Conservation (phyloP, 495 filamentous ascomycete genomes). For the Apodospora peruviana region DNA sequence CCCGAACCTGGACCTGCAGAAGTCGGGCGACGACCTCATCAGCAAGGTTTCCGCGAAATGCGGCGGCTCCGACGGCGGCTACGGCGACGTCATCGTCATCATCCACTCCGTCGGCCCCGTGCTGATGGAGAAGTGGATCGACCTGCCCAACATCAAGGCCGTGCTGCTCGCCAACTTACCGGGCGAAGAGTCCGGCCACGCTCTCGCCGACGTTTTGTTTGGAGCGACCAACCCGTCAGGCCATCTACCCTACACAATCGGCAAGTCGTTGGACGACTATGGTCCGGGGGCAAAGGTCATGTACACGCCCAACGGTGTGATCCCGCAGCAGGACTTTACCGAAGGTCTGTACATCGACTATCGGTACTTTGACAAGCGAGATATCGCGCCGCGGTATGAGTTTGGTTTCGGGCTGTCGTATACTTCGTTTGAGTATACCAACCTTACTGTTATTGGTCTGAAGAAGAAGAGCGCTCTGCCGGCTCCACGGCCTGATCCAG, state of each 20-base stretch:
- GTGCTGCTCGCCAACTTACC: conserved; percentile 85
- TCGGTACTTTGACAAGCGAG: conserved; percentile 75
- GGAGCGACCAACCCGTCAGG: conserved; percentile 83
- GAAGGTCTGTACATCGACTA: conserved; percentile 89
- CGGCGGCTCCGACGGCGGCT: conserved; percentile 47
- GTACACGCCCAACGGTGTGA: conserved; percentile 62
- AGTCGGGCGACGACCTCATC: conserved; percentile 70
- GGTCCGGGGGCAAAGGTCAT: conserved; percentile 72
- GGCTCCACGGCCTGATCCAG: conserved; percentile 46
- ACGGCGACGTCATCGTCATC: conserved; percentile 70
- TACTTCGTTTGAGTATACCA: conserved; percentile 68
- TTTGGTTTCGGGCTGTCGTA: conserved; percentile 81
- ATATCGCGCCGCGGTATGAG: conserved; percentile 62
- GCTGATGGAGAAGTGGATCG: conserved; percentile 77
- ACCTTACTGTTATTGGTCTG: conserved; percentile 48
- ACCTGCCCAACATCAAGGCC: conserved; percentile 71
- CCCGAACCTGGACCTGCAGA: conserved; percentile 73
- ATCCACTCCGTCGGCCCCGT: conserved; percentile 91
- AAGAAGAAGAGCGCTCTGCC: conserved; percentile 59
- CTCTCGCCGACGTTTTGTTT: conserved; percentile 77
- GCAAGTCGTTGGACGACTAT: conserved; percentile 74
- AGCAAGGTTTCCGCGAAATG: conserved; percentile 65
- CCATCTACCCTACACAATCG: conserved; percentile 85
- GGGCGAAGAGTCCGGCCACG: conserved; percentile 84
- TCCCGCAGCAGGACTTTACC: conserved; percentile 79